Evolutionary conservation across 805 yeast species (phyloP).

Genomic region (Grigorovia jiainica): DNA sequence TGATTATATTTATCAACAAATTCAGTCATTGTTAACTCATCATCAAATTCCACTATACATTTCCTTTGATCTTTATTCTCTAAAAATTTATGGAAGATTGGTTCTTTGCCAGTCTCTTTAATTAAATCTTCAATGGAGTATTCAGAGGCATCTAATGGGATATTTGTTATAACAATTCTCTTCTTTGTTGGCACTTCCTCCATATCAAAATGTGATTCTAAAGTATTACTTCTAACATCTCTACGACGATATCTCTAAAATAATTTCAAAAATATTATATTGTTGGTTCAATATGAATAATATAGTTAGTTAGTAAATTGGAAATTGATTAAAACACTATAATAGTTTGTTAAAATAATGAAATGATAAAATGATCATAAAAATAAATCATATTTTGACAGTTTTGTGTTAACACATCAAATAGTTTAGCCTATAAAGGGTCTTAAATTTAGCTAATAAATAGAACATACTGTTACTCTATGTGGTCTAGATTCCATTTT

Average conservation of each 20-base stretch:
- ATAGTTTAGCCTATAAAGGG: too few relatives aligned
- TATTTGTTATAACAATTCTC: constrained; percentile 16
- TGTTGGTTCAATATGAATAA: too few relatives aligned
- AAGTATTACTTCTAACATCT: constrained; percentile 17
- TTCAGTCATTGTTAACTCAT: constrained; percentile 12
- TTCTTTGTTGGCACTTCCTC: constrained; percentile 12
- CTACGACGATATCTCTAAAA: constrained; percentile 28
- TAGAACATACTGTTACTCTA: constrained; percentile 1
- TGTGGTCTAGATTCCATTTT: background rate
- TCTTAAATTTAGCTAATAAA: background rate
- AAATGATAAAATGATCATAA: too few relatives aligned
- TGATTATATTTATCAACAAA: constrained; percentile 19
- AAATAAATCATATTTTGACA: too few relatives aligned
- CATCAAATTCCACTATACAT: constrained; percentile 22
- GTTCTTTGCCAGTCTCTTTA: constrained; percentile 19
- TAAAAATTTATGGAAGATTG: constrained; percentile 15
- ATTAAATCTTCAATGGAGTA: constrained; percentile 24
- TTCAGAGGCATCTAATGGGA: constrained; percentile 26
- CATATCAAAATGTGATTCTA: constrained; percentile 16
- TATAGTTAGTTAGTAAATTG: too few relatives aligned
- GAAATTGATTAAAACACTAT: too few relatives aligned
- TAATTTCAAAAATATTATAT: too few relatives aligned
- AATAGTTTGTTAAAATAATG: too few relatives aligned
- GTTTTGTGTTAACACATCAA: too few relatives aligned
- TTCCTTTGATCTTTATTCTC: constrained; percentile 23